These are phyloP conservation scores for Cornus florida DNA, from an alignment of 148 eudicot genomes.

Conservation along the genomic window DNA sequence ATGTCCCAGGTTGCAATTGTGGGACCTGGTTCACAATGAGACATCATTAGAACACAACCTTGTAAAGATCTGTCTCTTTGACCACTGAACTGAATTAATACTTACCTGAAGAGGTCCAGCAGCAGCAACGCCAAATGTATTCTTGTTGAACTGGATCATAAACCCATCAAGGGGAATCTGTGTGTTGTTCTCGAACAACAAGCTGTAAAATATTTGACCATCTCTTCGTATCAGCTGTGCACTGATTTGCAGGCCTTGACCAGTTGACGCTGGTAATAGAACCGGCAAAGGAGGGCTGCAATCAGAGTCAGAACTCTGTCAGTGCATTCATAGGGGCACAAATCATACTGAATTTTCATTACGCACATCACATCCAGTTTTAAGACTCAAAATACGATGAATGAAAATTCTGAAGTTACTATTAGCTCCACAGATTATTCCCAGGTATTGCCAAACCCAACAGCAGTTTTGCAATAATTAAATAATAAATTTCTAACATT, in stretches of 20 bases:
- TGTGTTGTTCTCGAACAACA: slow-evolving; percentile 80
- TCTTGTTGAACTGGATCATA: slow-evolving; percentile 96
- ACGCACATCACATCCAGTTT: neutral
- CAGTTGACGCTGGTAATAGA: slow-evolving; percentile 72
- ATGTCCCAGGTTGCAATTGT: slow-evolving; percentile 80
- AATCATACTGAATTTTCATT: too few relatives aligned
- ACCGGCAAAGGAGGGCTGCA: slow-evolving; percentile 93
- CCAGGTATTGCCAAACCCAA: neutral
- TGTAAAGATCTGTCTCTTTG: neutral
- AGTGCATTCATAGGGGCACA: neutral
- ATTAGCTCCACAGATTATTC: neutral
- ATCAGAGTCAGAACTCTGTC: slow-evolving; percentile 14
- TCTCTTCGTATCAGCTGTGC: slow-evolving; percentile 83
- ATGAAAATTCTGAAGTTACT: too few relatives aligned
- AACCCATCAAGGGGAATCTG: slow-evolving; percentile 80
- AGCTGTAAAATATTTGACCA: slow-evolving; percentile 85
- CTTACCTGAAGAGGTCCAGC: slow-evolving; percentile 83
- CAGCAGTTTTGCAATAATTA: neutral
- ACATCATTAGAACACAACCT: neutral
- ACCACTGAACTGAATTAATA: neutral
- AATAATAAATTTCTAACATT: neutral
- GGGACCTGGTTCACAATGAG: slow-evolving; percentile 53
- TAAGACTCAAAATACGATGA: neutral
- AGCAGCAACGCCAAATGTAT: slow-evolving; percentile 93
- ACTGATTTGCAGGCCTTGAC: slow-evolving; percentile 94